Percentiles rank a stretch among this genome's conserved stretches.
phyloP scores from a whole-genome alignment of 257 asterid genomes.

The Cynanchum wilfordii region DNA sequence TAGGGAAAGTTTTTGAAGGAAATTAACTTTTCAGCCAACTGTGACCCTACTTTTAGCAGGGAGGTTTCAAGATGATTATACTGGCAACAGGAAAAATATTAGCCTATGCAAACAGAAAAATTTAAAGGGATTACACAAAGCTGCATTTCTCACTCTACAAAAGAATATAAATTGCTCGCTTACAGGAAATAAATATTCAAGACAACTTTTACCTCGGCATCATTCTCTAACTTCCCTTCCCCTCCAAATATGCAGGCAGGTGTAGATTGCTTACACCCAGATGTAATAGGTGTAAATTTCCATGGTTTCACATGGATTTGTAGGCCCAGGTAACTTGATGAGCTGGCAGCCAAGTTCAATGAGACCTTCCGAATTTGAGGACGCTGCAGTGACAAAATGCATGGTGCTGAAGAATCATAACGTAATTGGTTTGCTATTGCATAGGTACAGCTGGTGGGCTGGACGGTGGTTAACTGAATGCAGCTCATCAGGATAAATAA shows the following conservation, averaged over 20 bases:
- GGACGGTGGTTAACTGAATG: conserved; percentile 30
- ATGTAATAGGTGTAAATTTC: conserved; percentile 21
- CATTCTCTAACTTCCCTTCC: conserved; percentile 47
- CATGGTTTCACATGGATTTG: conserved; percentile 23
- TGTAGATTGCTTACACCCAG: conserved; percentile 24
- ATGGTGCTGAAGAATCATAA: conserved; percentile 12
- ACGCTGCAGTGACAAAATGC: neutral
- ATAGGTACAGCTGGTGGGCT: conserved; percentile 18
- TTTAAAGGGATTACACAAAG: neutral
- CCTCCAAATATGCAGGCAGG: conserved; percentile 56
- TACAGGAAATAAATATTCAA: conserved; percentile 1
- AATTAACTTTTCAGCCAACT: neutral
- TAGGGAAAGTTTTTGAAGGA: neutral
- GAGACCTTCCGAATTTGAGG: conserved; percentile 20
- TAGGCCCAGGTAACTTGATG: conserved; percentile 29
- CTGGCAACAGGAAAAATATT: neutral
- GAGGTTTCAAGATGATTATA: neutral
- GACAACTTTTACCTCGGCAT: conserved; percentile 41
- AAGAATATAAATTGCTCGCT: neutral
- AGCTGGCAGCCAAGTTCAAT: conserved; percentile 8
- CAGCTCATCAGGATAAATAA: conserved; percentile 37
- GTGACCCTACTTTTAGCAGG: neutral
- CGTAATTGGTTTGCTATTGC: conserved; percentile 4
- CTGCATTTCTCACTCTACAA: conserved; percentile 1
- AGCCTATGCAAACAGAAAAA: neutral